Base-by-base conservation (phyloP, 441 rosid genomes). In the Adansonia gregorii region DNA sequence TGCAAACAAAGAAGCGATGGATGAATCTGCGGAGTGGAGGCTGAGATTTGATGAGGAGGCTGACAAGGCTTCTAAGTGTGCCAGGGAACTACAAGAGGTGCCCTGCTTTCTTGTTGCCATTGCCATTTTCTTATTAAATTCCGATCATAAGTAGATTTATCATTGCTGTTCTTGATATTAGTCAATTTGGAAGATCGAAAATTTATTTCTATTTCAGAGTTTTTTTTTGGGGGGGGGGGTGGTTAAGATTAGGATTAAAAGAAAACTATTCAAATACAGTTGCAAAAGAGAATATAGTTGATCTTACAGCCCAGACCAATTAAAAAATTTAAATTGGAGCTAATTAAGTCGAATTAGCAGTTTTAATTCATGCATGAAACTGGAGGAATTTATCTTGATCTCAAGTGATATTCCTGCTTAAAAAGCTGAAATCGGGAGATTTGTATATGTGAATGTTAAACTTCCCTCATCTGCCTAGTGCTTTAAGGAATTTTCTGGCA, bases 1-100 rank as follows among this genome's bases (percentile, higher is more conserved):
- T 7, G 98, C 98, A 0, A 91, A 93, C 81, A 87, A 90, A 76
- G 98, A 96, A 68, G 98, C 99, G 46, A 86, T 93, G 95, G 97
- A 96, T 77, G 99, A 94, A 84, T 91, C 99, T 73, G 98, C 99
- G 2, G 99, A 91, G 54, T 94, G 99, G 99, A 84, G 99, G 74
- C 73, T 83, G 86, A 89, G 83, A 80, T 96, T 88, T 79, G 99
- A 94, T 67, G 81, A 61, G 55, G 93, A 96, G 80, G 84, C 84
- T 1, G 92, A 86, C 80, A 90, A 86, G 85, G 88, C 89, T 73
- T 87, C 87, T 8, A 88, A 79, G 70, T 96, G 99, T 78, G 86
- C 83, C 56, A 81, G 76, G 63, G 91, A 94, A 78, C 83, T 96
- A 15, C 70, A 80, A 27, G 81, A 89, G 99, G 97, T 94, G 55